Conservation (phyloP, 2,329 filamentous ascomycete genomes). For the Aspergillus sp. region DNA sequence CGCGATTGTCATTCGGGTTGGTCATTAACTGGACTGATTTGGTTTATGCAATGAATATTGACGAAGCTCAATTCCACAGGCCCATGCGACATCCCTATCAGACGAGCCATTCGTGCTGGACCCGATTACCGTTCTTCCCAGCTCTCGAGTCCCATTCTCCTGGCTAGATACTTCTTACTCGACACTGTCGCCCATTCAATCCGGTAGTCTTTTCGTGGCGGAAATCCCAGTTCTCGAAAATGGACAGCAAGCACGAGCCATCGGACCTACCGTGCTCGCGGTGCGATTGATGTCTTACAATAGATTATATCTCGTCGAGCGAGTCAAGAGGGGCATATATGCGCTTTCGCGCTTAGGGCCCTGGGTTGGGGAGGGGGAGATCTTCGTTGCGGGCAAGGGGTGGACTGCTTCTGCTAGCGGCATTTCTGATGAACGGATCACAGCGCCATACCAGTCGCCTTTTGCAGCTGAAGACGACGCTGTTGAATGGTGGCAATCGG, state of each 20-base stretch:
- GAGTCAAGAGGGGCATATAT: slow-evolving; percentile 33
- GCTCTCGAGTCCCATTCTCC: slow-evolving; percentile 29
- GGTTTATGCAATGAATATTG: not conserved
- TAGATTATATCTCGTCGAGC: slow-evolving; percentile 31
- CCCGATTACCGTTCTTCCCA: slow-evolving; percentile 30
- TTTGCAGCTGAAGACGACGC: not conserved
- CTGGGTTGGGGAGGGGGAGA: slow-evolving; percentile 30
- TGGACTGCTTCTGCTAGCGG: slow-evolving; percentile 12
- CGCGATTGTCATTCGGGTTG: slow-evolving; percentile 28
- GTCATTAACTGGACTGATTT: slow-evolving; percentile 5
- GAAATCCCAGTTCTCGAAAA: slow-evolving; percentile 30
- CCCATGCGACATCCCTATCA: slow-evolving; percentile 27
- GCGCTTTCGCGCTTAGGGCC: slow-evolving; percentile 29
- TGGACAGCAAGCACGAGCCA: slow-evolving; percentile 14
- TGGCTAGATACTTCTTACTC: slow-evolving; percentile 29
- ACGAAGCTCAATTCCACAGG: slow-evolving; percentile 14
- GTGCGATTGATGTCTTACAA: slow-evolving; percentile 23
- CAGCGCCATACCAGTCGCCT: slow-evolving; percentile 3
- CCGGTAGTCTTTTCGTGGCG: slow-evolving; percentile 31
- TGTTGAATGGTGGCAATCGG: slow-evolving; percentile 28
- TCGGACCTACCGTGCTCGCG: slow-evolving; percentile 24
- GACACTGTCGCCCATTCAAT: slow-evolving; percentile 19
- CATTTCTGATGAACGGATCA: slow-evolving; percentile 1
- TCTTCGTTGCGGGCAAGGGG: slow-evolving; percentile 31
- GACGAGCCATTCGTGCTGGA: slow-evolving; percentile 27